Evolutionary conservation across 805 yeast genomes (phyloP).

Genomic region (Saccharomycopsis guyanensis): DNA sequence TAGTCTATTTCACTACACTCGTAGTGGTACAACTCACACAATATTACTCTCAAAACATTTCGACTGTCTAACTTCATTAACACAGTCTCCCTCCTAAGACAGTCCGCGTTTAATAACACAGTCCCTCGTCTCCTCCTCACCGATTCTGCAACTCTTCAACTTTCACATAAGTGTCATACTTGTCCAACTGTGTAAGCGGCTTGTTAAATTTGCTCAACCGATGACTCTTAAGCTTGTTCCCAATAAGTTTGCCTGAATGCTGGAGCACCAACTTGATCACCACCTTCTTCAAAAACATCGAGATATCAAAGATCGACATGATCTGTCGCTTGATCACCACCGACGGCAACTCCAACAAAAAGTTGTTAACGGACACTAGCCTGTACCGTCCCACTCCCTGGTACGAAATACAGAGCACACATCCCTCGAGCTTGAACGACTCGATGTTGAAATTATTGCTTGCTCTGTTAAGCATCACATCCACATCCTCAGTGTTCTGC

Average conservation of each 20-base stretch:
- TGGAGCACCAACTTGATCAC: slow-evolving; percentile 48
- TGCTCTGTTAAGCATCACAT: slow-evolving; percentile 70
- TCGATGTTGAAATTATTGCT: slow-evolving; percentile 64
- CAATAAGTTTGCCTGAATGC: slow-evolving; percentile 70
- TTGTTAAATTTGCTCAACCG: slow-evolving; percentile 23
- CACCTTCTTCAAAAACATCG: slow-evolving; percentile 53
- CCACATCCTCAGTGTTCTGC: slow-evolving; percentile 26
- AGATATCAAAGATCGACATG: slow-evolving; percentile 67
- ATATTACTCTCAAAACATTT: too few species aligned
- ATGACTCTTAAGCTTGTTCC: slow-evolving; percentile 54
- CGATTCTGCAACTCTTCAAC: slow-evolving; percentile 14
- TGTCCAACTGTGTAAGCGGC: slow-evolving; percentile 27
- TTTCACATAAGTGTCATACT: slow-evolving; percentile 29
- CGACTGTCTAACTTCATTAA: too few species aligned
- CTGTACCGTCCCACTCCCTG: slow-evolving; percentile 64
- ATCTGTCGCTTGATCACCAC: slow-evolving; percentile 51
- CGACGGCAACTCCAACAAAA: slow-evolving; percentile 58
- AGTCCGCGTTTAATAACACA: too few species aligned
- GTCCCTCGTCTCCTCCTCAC: too few species aligned
- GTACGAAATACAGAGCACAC: slow-evolving; percentile 61
- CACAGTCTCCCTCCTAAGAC: too few species aligned
- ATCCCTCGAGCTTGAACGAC: slow-evolving; percentile 42
- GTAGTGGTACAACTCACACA: too few species aligned
- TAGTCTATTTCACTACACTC: too few species aligned
- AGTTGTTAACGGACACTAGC: slow-evolving; percentile 69